Percentiles rank a stretch among this genome's conserved stretches.
Evolutionary conservation across 2,329 filamentous ascomycete genomes (phyloP).

Genomic region (Didymella pinodella): DNA sequence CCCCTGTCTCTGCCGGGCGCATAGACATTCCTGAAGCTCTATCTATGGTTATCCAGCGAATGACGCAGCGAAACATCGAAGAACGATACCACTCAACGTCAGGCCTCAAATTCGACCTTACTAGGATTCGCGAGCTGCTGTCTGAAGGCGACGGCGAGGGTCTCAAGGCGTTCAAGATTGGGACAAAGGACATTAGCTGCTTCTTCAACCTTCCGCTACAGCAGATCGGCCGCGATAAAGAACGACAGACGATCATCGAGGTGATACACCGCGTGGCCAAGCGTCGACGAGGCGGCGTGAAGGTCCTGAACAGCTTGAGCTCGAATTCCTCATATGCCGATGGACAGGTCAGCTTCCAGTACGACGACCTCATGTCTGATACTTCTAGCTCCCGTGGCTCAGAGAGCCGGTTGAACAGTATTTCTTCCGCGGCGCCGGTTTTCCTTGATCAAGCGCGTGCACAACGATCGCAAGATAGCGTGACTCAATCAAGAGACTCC

Average conservation of each 20-base stretch:
- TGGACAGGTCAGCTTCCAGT: conserved; percentile 57
- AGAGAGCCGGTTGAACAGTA: conserved; percentile 52
- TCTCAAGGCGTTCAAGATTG: conserved; percentile 77
- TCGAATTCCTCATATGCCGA: conserved; percentile 64
- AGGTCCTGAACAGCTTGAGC: conserved; percentile 59
- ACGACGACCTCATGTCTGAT: conserved; percentile 60
- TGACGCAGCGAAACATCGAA: conserved; percentile 85
- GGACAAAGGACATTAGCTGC: conserved; percentile 85
- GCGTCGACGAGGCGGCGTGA: conserved; percentile 61
- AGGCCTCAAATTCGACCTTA: conserved; percentile 82
- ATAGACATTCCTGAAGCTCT: conserved; percentile 86
- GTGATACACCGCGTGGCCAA: conserved; percentile 79
- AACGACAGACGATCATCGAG: conserved; percentile 71
- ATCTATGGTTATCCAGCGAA: conserved; percentile 85
- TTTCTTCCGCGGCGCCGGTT: conserved; percentile 34
- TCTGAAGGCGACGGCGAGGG: conserved; percentile 76
- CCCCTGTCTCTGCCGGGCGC: conserved; percentile 76
- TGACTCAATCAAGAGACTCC: conserved; percentile 36
- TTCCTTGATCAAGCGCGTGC: conserved; percentile 39
- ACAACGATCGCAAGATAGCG: conserved; percentile 43
- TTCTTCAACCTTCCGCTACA: conserved; percentile 85
- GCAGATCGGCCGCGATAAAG: conserved; percentile 80
- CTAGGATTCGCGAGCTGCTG: conserved; percentile 76
- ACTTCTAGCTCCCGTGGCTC: conserved; percentile 64
- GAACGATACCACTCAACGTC: conserved; percentile 91